Conservation (phyloP, 805 yeast genomes). For the Lachancea cidri region DNA sequence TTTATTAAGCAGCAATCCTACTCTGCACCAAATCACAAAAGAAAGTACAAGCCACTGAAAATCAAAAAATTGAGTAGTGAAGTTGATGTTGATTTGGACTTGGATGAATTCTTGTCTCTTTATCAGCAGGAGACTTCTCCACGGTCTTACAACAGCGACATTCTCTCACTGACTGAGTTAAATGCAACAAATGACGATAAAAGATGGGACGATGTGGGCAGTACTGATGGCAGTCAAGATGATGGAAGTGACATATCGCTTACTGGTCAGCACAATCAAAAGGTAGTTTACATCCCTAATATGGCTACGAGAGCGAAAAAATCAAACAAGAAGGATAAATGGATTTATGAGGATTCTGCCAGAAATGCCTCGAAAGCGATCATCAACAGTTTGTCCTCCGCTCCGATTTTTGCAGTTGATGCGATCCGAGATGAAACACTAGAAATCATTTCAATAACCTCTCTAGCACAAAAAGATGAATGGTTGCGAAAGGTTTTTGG, state of each 20-base stretch:
- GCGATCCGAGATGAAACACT: constrained; percentile 73
- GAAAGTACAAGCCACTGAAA: constrained; percentile 70
- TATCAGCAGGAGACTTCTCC: constrained; percentile 33
- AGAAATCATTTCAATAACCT: constrained; percentile 74
- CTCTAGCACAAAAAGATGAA: constrained; percentile 73
- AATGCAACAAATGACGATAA: constrained; percentile 19
- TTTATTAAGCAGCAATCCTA: constrained; percentile 62
- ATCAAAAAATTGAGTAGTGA: constrained; percentile 57
- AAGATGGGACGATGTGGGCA: constrained; percentile 28
- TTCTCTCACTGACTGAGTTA: constrained; percentile 16
- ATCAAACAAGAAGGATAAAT: constrained; percentile 68
- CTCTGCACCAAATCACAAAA: constrained; percentile 32
- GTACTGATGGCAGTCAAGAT: constrained; percentile 27
- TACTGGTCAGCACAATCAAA: constrained; percentile 36
- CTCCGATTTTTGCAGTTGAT: constrained; percentile 78
- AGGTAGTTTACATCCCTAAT: constrained; percentile 63
- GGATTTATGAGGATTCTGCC: constrained; percentile 72
- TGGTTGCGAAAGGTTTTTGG: constrained; percentile 69
- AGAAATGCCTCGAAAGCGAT: constrained; percentile 52
- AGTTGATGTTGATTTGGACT: constrained; percentile 67
- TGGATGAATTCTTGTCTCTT: constrained; percentile 55
- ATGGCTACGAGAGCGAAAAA: constrained; percentile 78
- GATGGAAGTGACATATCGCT: constrained; percentile 20
- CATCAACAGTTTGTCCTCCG: constrained; percentile 49
- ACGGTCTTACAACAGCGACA: constrained; percentile 11